Base-by-base conservation (phyloP, 2,329 filamentous ascomycete genomes). In the Alternaria conjuncta region DNA sequence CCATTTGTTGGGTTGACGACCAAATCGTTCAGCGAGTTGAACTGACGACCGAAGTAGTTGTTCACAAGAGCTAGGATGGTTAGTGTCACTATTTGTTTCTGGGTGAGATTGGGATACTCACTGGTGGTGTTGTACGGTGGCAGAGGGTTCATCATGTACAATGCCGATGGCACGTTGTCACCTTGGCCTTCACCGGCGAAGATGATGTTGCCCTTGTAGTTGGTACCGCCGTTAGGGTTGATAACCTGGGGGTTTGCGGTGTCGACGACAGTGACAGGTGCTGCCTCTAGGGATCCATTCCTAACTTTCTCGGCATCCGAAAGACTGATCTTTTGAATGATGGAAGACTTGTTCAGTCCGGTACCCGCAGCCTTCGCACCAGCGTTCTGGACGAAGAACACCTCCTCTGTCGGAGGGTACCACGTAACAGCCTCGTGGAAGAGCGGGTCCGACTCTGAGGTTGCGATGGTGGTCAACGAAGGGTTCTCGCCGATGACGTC, bases 41-140 rank as follows among this genome's bases (percentile, higher is more conserved):
- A 79, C 66, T 81, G 79, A 64, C 78, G 80, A 21, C 82, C 82
- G 65, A 80, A 83, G 71, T 83, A 84, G 70, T 83, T 84, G 67
- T 84, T 83, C 25, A 73, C 25, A 15, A 73, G 65, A 11, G 68
- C 71, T 73, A 21, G n/a, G 8, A n/a, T 21, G 8, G 18, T 70
- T 57, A 69, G 59, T 9, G 7, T 9, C 32, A 25, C 10, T 18
- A 21, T 13, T 32, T 11, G 12, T 2, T 28, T 30, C 21, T 12
- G 2, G 7, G 18, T 26, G 11, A 32, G n/a, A 12, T 12, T 44
- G 59, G 4, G 25, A 20, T 32, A 60, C 71, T 60, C 64, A 73
- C 71, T 73, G 15, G 63, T 64, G 11, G 71, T 72, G 49, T 72
- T 72, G 60, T 73, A 73, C 11, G 71, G 71, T 20, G 69, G 63